A percentile compares a stretch with the other conserved stretches of the same genome.
These are phyloP conservation scores for Globisporangium okanoganense DNA, from an alignment of 352 stramenopile genomes.

Conservation along the genomic window DNA sequence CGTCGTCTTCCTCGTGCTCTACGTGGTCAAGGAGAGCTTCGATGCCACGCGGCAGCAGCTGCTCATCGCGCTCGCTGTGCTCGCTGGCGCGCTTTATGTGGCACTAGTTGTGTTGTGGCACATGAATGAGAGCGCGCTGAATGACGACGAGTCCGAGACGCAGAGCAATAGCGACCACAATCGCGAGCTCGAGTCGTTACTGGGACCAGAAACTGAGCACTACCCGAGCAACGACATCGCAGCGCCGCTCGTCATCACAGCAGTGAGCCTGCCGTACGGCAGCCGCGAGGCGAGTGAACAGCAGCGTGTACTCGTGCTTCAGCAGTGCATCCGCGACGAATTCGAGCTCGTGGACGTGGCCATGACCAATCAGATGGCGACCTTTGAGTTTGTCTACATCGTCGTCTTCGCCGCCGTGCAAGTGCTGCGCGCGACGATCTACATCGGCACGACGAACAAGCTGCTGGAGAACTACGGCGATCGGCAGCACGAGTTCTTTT, in stretches of 20 bases:
- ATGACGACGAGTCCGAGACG: constrained; percentile 14
- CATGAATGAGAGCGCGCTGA: constrained; percentile 59
- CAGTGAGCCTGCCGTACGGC: neutral
- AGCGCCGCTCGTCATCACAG: neutral
- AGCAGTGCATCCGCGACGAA: constrained; percentile 18
- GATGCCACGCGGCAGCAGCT: constrained; percentile 40
- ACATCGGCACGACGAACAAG: constrained; percentile 87
- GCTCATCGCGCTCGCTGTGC: constrained; percentile 43
- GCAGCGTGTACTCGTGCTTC: neutral
- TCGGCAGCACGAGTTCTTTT: constrained; percentile 50
- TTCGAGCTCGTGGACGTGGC: constrained; percentile 51
- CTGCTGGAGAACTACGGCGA: constrained; percentile 82
- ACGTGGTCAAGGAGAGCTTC: constrained; percentile 45
- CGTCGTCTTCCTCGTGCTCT: constrained; percentile 69
- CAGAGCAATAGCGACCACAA: constrained; percentile 8
- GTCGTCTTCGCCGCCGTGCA: constrained; percentile 67
- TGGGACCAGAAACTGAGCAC: constrained; percentile 15
- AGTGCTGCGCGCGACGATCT: constrained; percentile 74
- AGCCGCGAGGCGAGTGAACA: constrained; percentile 1
- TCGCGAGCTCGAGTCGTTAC: constrained; percentile 14
- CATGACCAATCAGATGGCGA: constrained; percentile 58
- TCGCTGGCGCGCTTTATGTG: constrained; percentile 48
- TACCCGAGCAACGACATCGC: constrained; percentile 18
- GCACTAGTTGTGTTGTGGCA: constrained; percentile 72
- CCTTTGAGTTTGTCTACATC: constrained; percentile 81